Evolutionary conservation across 768 basidiomycete genomes (phyloP).

Genomic region (Cubamyces lactineus): DNA sequence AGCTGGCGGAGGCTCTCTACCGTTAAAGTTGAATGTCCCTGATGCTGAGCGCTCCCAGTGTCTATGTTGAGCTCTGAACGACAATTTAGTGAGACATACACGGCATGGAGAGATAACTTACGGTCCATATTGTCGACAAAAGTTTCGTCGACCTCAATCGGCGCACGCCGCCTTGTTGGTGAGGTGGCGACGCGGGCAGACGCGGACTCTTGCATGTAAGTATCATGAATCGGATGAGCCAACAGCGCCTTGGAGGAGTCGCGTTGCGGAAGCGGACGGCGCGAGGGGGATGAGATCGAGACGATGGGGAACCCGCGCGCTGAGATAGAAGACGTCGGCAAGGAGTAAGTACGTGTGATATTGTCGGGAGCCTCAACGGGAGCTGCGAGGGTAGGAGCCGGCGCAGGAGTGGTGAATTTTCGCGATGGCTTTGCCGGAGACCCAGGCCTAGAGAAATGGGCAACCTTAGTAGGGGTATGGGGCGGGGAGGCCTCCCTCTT

Average conservation of each 20-base stretch:
- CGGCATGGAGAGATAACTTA: slow-evolving; percentile 4
- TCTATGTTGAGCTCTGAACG: background rate
- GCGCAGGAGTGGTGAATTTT: no score
- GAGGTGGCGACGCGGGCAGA: background rate
- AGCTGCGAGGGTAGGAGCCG: no score
- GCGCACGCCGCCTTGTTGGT: no score
- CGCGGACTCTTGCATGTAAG: background rate
- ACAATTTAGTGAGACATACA: no score
- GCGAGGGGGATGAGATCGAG: background rate
- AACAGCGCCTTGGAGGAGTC: background rate
- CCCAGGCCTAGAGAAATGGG: no score
- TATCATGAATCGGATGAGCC: background rate
- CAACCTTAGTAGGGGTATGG: no score
- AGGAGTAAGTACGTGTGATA: no score
- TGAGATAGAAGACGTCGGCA: no score
- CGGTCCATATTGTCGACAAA: background rate
- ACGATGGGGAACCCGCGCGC: background rate
- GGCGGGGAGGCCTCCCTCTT: background rate
- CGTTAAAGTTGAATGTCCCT: no score
- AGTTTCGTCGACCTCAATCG: background rate
- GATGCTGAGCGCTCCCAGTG: no score
- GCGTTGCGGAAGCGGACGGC: no score
- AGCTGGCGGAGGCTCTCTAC: background rate
- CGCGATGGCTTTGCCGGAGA: background rate
- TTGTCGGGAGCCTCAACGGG: no score